A percentile compares a stretch with the other conserved stretches of the same genome.
phyloP scores from a whole-genome alignment of 1,284 basidiomycete species.

The Irpex sp. region DNA sequence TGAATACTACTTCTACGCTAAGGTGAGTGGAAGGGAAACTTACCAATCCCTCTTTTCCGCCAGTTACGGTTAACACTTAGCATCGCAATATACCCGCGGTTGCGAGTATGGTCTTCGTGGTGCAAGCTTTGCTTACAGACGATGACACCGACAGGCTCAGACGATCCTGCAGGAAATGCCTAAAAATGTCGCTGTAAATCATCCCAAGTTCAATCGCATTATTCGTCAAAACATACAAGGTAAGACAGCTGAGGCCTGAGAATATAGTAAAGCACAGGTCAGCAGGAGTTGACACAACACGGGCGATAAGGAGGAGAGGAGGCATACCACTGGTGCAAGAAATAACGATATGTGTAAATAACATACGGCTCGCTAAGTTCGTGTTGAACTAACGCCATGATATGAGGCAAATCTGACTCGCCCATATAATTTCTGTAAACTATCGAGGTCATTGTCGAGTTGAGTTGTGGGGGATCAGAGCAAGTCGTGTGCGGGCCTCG shows the following conservation, averaged over 20 bases:
- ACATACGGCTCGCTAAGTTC: slow-evolving; percentile 96
- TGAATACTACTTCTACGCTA: not conserved
- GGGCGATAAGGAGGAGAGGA: not conserved
- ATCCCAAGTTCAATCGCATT: not conserved
- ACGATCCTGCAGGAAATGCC: slow-evolving; percentile 56
- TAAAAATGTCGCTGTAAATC: slow-evolving; percentile 19
- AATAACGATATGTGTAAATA: slow-evolving; percentile 91
- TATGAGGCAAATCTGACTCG: slow-evolving; percentile 74
- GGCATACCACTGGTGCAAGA: slow-evolving; percentile 86
- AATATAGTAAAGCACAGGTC: slow-evolving; percentile 5
- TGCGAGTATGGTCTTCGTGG: slow-evolving; percentile 50
- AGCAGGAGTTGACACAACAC: not conserved
- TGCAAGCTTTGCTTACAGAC: slow-evolving; percentile 95
- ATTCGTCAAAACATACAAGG: slow-evolving; percentile 53
- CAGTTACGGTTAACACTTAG: slow-evolving; percentile 80
- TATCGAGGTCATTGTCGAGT: slow-evolving; percentile 46
- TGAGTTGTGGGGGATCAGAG: not conserved
- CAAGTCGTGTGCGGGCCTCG: slow-evolving; percentile 7
- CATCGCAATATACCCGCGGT: slow-evolving; percentile 98
- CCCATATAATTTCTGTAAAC: slow-evolving; percentile 70
- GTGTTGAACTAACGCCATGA: slow-evolving; percentile 85
- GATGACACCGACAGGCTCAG: slow-evolving; percentile 81
- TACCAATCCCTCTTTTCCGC: slow-evolving; percentile 89
- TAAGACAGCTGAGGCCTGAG: slow-evolving; percentile 91
- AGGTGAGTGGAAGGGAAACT: slow-evolving; percentile 28